Conservation (phyloP, 2,329 filamentous ascomycete species). For the Penicillium sp. region DNA sequence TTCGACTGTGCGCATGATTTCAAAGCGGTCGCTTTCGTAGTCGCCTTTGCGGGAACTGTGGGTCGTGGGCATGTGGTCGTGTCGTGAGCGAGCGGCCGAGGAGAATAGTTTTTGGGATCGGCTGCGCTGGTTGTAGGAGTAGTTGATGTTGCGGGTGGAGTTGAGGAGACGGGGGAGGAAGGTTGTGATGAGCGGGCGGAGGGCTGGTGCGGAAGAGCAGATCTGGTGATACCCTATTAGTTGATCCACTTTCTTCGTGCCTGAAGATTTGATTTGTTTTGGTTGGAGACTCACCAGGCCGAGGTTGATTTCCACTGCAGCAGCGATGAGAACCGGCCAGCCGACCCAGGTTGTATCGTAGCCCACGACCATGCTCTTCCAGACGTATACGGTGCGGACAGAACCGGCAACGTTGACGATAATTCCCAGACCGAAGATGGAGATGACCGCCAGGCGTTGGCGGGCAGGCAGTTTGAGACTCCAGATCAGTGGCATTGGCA, state of each 20-base stretch:
- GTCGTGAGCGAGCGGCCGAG: slow-evolving; percentile 25
- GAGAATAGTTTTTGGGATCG: slow-evolving; percentile 25
- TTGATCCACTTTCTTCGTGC: background rate
- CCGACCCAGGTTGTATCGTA: slow-evolving; percentile 39
- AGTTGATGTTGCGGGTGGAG: slow-evolving; percentile 25
- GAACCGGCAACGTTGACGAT: slow-evolving; percentile 39
- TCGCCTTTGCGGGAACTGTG: slow-evolving; percentile 15
- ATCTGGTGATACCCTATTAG: slow-evolving; percentile 25
- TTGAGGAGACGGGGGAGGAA: slow-evolving; percentile 36
- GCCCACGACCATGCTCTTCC: slow-evolving; percentile 33
- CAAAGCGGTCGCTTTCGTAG: slow-evolving; percentile 28
- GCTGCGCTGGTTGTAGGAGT: slow-evolving; percentile 20
- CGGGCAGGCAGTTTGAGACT: slow-evolving; percentile 38
- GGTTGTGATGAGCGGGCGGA: slow-evolving; percentile 37
- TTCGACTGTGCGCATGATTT: slow-evolving; percentile 39
- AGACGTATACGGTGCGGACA: slow-evolving; percentile 38
- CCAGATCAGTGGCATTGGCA: slow-evolving; percentile 46
- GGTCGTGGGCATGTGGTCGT: slow-evolving; percentile 14
- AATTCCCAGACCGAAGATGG: slow-evolving; percentile 41
- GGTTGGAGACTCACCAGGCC: slow-evolving; percentile 32
- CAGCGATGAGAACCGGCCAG: slow-evolving; percentile 36
- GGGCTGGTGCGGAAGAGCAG: slow-evolving; percentile 39
- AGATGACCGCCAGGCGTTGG: slow-evolving; percentile 40
- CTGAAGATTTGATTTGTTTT: background rate
- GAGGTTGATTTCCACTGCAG: slow-evolving; percentile 36